These are phyloP conservation scores for Cercophora samala DNA, from an alignment of 495 filamentous ascomycete species.

Conservation along the genomic window DNA sequence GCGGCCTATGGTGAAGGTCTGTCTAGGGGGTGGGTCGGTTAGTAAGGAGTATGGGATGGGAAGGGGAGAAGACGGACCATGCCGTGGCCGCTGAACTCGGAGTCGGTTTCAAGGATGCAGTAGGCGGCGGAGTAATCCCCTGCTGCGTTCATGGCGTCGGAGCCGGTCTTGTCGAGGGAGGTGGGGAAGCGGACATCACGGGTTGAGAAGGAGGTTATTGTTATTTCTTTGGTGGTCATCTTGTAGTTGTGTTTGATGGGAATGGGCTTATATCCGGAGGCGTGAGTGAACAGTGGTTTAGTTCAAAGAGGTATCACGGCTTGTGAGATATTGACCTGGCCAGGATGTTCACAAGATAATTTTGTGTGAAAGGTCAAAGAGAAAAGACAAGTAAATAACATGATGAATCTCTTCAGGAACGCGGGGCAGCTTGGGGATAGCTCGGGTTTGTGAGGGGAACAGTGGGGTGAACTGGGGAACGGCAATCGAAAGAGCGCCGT, in stretches of 20 bases:
- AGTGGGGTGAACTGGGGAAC: slow-evolving; percentile 17
- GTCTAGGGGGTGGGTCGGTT: not conserved
- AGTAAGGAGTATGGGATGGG: not conserved
- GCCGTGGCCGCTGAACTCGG: slow-evolving; percentile 70
- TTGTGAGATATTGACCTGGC: not conserved
- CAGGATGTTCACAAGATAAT: not conserved
- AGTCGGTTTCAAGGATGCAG: slow-evolving; percentile 84
- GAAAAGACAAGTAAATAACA: too few species aligned
- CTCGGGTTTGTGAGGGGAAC: slow-evolving; percentile 20
- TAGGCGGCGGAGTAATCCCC: slow-evolving; percentile 92
- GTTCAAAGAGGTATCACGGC: too few species aligned
- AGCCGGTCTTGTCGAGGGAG: slow-evolving; percentile 90
- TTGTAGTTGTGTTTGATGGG: not conserved
- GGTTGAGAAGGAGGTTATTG: slow-evolving; percentile 74
- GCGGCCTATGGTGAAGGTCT: slow-evolving; percentile 96
- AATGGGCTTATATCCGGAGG: not conserved
- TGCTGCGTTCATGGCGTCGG: slow-evolving; percentile 95
- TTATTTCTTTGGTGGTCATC: slow-evolving; percentile 50
- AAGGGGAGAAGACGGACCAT: slow-evolving; percentile 57
- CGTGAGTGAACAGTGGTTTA: not conserved
- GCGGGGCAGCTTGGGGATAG: slow-evolving; percentile 5
- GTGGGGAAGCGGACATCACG: slow-evolving; percentile 92
- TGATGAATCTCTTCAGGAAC: not conserved
- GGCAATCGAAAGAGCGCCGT: slow-evolving; percentile 1
- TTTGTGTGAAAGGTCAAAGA: too few species aligned